phyloP scores from a whole-genome alignment of 179 eudicot genomes.

The Amaranthus tricolor region DNA sequence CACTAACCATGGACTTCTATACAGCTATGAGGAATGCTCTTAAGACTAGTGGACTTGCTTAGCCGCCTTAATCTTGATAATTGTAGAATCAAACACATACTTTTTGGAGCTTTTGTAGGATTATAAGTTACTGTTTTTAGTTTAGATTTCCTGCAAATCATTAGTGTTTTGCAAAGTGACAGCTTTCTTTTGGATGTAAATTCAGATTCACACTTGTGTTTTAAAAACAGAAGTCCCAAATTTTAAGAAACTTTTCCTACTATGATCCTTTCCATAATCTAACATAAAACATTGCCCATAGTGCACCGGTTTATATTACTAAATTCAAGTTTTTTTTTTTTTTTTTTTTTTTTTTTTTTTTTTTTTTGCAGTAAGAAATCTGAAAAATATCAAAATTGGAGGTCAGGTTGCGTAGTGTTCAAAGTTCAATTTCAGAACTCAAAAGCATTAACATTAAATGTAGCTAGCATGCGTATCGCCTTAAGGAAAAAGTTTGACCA shows the following conservation, averaged over 20 bases:
- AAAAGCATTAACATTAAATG: neutral
- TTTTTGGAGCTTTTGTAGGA: neutral
- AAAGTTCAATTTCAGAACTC: neutral
- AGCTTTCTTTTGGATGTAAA: neutral
- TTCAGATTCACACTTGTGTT: neutral
- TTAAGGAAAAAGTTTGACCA: neutral
- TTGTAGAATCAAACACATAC: neutral
- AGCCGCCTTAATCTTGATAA: too few relatives aligned
- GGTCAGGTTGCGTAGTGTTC: neutral
- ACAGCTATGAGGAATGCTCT: too few relatives aligned
- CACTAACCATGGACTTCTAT: too few relatives aligned
- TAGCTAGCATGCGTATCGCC: conserved; percentile 11
- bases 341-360: too few relatives aligned
- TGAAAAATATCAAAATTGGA: neutral
- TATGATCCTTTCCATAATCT: neutral
- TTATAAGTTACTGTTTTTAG: neutral
- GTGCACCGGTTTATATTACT: neutral
- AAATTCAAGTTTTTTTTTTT: neutral
- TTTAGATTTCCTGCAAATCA: neutral
- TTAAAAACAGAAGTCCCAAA: neutral
- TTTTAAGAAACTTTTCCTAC: neutral
- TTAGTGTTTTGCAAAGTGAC: neutral
- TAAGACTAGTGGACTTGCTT: too few relatives aligned
- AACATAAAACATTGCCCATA: neutral
- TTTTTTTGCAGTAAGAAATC: neutral